Base-by-base conservation (phyloP, 305 asterid species). In the Euphrasia arctica region DNA sequence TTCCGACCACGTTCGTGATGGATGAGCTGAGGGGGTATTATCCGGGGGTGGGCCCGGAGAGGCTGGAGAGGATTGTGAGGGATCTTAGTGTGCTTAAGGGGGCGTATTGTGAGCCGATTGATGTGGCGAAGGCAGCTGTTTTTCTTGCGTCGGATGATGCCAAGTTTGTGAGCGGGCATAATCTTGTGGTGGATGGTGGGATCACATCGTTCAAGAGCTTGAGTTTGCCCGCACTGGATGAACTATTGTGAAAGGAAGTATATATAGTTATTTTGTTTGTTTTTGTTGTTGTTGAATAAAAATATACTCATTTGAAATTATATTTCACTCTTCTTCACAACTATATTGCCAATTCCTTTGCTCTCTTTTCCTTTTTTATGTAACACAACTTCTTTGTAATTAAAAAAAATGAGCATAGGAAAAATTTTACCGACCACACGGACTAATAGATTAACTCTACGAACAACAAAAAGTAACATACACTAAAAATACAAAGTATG, bases 111-210 rank as follows among this genome's bases (percentile, higher is more conserved):
- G 98, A 89, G 73, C 75, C 95, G 1, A 9, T 32, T 13, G 96
- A 91, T 31, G 42, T 91, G 7, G 96, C 95, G 0, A 85, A 86
- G 61, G 96, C 98, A 25, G 96, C 98, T 7, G 60, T 87, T 51
- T 91, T 60, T 70, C 82, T 91, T 18, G 92, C 91, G 7, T 85
- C 89, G 10, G 96, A 82, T 55, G 98, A 89, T 58, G 96, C 96
- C 22, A 91, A 89, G 78, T 91, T 80, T 59, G 79, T 91, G 15
- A 89, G 77, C 57, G 98, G 98, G 62, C 98, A 85, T 66, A 91
- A 89, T 72, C 84, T 91, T 68, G 95, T 91, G 71, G 92, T 89
- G 61, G 98, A 91, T 68, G 98, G 96, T 60, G 95, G 95, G 4
- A 83, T 88, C 65, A 84, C 98, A 8, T 63, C 95, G 9, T 76